These are phyloP conservation scores for Penicillium paradoxum DNA, from an alignment of 495 filamentous ascomycete genomes.

Conservation along the genomic window DNA sequence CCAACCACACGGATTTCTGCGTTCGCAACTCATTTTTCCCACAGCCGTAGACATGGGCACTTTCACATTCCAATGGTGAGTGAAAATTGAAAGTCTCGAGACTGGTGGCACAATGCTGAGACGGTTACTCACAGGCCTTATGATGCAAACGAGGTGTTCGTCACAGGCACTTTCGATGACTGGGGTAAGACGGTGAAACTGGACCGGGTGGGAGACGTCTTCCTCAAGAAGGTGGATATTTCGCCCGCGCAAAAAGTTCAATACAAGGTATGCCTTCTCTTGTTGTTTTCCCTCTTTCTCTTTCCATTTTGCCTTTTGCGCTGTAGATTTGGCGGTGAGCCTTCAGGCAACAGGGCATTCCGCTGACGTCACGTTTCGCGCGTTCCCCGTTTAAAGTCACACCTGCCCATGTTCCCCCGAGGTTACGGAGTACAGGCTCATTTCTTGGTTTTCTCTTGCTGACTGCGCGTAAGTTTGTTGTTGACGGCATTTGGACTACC, in stretches of 20 bases:
- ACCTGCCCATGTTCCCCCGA: background rate
- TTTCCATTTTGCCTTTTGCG: constrained; percentile 4
- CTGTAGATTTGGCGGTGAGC: constrained; percentile 21
- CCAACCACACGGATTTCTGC: background rate
- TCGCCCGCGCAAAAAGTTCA: constrained; percentile 62
- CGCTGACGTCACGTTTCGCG: constrained; percentile 32
- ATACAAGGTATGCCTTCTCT: constrained; percentile 64
- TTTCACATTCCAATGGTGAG: constrained; percentile 45
- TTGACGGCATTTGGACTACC: constrained; percentile 80
- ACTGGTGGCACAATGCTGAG: constrained; percentile 28
- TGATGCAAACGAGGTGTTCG: constrained; percentile 77
- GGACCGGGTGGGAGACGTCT: constrained; percentile 62
- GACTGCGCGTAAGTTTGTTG: constrained; percentile 66
- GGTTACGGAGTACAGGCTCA: too few species aligned
- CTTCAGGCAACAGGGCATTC: background rate
- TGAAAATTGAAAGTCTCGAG: constrained; percentile 7
- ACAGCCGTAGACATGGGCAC: constrained; percentile 33
- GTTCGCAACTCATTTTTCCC: background rate
- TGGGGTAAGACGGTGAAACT: constrained; percentile 83
- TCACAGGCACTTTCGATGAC: constrained; percentile 93
- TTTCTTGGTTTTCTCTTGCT: constrained; percentile 12
- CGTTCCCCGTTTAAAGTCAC: constrained; percentile 8
- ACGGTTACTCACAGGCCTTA: constrained; percentile 56
- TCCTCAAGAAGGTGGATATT: constrained; percentile 73
- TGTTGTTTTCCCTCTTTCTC: constrained; percentile 4